phyloP scores from a whole-genome alignment of 2,329 filamentous ascomycete species.

The Sporothrix luriei region DNA sequence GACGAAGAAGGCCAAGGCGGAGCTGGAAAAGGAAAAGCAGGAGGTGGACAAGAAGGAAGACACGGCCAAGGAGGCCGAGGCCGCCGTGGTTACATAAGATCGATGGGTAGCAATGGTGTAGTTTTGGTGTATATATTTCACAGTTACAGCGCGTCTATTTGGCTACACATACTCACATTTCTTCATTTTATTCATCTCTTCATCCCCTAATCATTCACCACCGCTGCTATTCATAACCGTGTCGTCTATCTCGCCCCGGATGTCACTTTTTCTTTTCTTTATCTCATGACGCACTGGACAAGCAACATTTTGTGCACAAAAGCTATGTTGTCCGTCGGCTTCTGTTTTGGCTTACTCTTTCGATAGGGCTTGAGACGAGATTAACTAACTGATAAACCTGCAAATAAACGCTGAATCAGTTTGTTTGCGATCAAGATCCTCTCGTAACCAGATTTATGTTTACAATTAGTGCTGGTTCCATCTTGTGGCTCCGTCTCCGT shows the following conservation, averaged over 20 bases:
- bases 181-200: neutral
- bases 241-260: neutral
- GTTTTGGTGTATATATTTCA: neutral
- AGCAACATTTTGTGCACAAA: neutral
- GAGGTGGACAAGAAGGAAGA: neutral
- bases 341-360: neutral
- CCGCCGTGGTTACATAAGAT: neutral
- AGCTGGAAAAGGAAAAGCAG: conserved; percentile 21
- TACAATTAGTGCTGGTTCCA: neutral
- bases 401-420: neutral
- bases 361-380: too few species aligned
- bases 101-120: neutral
- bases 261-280: neutral
- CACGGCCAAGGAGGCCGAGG: neutral
- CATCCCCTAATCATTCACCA: conserved; percentile 2
- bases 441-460: neutral
- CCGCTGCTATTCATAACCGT: neutral
- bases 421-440: neutral
- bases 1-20: conserved; percentile 66
- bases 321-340: neutral
- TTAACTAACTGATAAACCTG: neutral
- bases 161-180: neutral
- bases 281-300: neutral
- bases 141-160: neutral
- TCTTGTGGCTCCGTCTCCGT: neutral